phyloP scores from a whole-genome alignment of 202 grass and related monocot species.

The Setaria viridis region DNA sequence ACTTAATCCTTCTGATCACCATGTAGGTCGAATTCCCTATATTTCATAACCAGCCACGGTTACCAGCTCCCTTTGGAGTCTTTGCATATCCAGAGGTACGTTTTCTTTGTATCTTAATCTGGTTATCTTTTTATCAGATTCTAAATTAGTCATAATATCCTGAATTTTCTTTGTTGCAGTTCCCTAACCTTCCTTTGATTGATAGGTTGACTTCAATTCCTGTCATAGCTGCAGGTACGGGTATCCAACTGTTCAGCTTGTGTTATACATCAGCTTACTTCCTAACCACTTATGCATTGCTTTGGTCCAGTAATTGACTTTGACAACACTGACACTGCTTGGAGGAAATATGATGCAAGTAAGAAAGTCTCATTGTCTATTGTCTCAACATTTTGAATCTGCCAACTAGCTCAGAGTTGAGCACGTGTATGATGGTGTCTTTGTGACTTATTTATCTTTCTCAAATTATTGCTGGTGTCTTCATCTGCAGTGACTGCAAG shows the following conservation, averaged over 20 bases:
- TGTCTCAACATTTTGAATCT: conserved; percentile 35
- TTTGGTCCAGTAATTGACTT: conserved; percentile 83
- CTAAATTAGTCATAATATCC: conserved; percentile 39
- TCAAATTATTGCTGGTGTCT: conserved; percentile 47
- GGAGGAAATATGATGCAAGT: conserved; percentile 93
- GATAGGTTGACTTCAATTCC: conserved; percentile 87
- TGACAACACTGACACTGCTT: conserved; percentile 83
- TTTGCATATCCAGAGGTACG: conserved; percentile 82
- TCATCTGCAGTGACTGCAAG: conserved; percentile 81
- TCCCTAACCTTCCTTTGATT: conserved; percentile 74
- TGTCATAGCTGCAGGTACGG: conserved; percentile 79
- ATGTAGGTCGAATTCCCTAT: conserved; percentile 77
- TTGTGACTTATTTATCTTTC: conserved; percentile 16
- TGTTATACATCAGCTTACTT: conserved; percentile 38
- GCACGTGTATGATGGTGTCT: conserved; percentile 37
- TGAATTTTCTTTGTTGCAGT: conserved; percentile 54
- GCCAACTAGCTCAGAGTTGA: conserved; percentile 33
- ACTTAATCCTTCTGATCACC: conserved; percentile 26
- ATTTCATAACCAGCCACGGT: conserved; percentile 66
- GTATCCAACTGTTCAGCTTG: conserved; percentile 31
- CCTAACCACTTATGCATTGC: conserved; percentile 50
- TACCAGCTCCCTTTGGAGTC: conserved; percentile 80
- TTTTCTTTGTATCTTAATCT: background rate
- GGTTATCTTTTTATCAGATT: conserved; percentile 20
- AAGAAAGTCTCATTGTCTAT: conserved; percentile 50